A percentile compares a stretch with the other conserved stretches of the same genome.
Conservation (phyloP, 2,329 filamentous ascomycete genomes). For the Fusarium compactum region DNA sequence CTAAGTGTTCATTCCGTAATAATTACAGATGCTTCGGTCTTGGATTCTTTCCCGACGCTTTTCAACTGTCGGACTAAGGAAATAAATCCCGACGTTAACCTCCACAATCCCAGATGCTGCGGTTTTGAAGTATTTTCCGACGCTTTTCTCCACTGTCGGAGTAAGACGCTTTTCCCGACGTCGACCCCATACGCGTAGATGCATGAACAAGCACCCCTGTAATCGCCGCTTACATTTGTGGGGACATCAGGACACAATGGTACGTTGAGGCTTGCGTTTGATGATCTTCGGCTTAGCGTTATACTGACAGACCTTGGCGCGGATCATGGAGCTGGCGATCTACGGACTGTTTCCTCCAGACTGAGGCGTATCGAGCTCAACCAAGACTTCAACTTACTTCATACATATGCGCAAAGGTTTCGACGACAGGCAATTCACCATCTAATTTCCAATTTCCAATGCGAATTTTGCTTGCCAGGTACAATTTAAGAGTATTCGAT, state of each 20-base stretch:
- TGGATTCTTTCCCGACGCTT: neutral
- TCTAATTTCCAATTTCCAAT: neutral
- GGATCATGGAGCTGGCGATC: neutral
- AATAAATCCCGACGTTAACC: neutral
- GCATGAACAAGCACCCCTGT: neutral
- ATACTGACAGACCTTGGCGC: neutral
- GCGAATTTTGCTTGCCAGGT: neutral
- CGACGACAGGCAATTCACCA: neutral
- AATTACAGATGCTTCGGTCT: neutral
- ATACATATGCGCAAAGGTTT: neutral
- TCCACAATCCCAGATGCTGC: neutral
- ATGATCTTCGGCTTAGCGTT: neutral
- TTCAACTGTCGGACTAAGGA: neutral
- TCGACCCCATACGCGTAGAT: neutral
- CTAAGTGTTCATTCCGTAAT: neutral
- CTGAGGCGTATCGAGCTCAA: neutral
- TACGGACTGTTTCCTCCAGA: neutral
- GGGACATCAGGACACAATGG: neutral
- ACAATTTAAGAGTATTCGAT: neutral
- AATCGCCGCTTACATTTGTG: neutral
- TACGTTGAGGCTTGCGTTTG: neutral
- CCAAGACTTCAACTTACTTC: neutral
- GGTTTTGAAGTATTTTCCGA: slow-evolving; percentile 3
- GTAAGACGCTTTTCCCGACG: slow-evolving; percentile 2
- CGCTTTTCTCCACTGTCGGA: slow-evolving; percentile 3